Evolutionary conservation across 2,329 filamentous ascomycete genomes (phyloP).

Genomic region (Verticillium dahliae): DNA sequence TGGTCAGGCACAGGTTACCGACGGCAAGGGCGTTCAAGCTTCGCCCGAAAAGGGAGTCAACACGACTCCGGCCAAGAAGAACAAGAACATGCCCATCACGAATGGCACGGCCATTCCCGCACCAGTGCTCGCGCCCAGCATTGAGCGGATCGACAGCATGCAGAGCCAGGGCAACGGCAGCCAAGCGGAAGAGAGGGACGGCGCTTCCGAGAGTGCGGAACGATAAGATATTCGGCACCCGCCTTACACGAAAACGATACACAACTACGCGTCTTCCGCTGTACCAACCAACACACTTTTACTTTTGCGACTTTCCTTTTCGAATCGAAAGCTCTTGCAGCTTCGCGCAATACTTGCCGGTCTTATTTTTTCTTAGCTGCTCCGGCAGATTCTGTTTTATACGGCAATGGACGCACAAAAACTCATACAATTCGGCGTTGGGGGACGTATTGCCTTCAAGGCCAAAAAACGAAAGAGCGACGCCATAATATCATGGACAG

Average conservation of each 20-base stretch:
- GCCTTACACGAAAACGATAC: background rate
- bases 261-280: background rate
- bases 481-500: background rate
- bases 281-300: background rate
- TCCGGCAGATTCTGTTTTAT: background rate
- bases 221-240: slow-evolving; percentile 3
- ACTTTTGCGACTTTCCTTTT: background rate
- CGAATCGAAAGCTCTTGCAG: background rate
- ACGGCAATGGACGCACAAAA: background rate
- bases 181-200: slow-evolving; percentile 57
- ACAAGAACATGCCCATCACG: slow-evolving; percentile 30
- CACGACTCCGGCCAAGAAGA: slow-evolving; percentile 45
- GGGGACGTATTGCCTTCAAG: background rate
- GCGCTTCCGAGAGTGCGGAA: slow-evolving; percentile 68
- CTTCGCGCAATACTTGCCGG: background rate
- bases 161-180: slow-evolving; percentile 52
- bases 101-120: slow-evolving; percentile 24
- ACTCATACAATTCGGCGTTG: background rate
- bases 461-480: background rate
- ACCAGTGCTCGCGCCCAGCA: slow-evolving; percentile 33
- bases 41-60: slow-evolving; percentile 27
- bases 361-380: background rate
- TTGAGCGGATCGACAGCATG: slow-evolving; percentile 53
- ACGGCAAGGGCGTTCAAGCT: slow-evolving; percentile 31
- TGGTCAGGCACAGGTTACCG: slow-evolving; percentile 43